Evolutionary conservation across 208 protist species (phyloP).

Genomic region (Porcisia deanei): DNA sequence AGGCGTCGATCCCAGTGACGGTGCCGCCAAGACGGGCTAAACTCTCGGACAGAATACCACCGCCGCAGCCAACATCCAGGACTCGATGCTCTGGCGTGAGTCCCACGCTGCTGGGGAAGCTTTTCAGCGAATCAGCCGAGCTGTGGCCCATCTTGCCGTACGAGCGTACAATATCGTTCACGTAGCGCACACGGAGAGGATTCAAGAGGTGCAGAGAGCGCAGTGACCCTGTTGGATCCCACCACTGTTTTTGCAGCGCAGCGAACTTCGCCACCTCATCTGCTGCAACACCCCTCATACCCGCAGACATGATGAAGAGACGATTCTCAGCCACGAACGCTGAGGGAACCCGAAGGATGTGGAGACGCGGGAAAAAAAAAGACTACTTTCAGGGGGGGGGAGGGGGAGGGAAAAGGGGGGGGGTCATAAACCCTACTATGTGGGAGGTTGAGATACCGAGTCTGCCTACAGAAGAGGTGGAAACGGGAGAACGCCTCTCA

Average conservation of each 20-base stretch:
- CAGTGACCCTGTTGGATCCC: constrained; percentile 82
- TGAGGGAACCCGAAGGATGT: neutral
- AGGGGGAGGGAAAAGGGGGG: too few relatives aligned
- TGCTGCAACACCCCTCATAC: constrained; percentile 42
- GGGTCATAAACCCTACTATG: too few relatives aligned
- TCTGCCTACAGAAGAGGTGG: neutral
- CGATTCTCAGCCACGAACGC: neutral
- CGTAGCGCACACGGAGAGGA: constrained; percentile 87
- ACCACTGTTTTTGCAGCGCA: constrained; percentile 82
- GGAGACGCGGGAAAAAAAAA: too few relatives aligned
- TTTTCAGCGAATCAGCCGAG: constrained; percentile 7
- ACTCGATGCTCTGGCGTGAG: constrained; percentile 34
- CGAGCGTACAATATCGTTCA: constrained; percentile 48
- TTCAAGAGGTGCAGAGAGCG: constrained; percentile 93
- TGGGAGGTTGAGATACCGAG: neutral
- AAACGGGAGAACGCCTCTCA: neutral
- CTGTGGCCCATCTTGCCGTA: constrained; percentile 35
- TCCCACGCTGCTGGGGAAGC: constrained; percentile 18
- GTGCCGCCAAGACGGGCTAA: constrained; percentile 85
- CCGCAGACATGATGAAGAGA: constrained; percentile 1
- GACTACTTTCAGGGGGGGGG: too few relatives aligned
- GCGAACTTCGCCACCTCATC: constrained; percentile 85
- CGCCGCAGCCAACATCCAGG: constrained; percentile 94
- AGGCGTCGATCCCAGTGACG: constrained; percentile 92
- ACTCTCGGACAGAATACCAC: constrained; percentile 89